Conservation (phyloP, 1,284 basidiomycete genomes). For the Coriolopsis trogii region DNA sequence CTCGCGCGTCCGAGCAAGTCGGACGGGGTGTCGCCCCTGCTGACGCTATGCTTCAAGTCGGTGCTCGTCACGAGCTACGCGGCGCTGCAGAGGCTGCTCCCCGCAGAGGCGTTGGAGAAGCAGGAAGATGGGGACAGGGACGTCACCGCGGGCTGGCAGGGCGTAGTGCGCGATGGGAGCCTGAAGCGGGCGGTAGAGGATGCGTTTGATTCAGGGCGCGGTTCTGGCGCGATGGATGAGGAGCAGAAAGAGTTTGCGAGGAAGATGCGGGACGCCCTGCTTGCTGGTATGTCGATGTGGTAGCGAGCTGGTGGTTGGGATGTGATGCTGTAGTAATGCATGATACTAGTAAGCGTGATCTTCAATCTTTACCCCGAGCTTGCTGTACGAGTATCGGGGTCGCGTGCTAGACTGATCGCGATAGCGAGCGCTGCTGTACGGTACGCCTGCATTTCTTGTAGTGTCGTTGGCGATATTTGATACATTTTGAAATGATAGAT, state of each 20-base stretch:
- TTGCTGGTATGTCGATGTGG: conserved; percentile 22
- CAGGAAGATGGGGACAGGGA: no score
- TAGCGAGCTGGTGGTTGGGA: background rate
- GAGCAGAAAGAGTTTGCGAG: conserved; percentile 16
- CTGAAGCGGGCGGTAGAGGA: conserved; percentile 37
- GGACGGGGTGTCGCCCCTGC: conserved; percentile 15
- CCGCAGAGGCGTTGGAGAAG: no score
- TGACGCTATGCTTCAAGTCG: conserved; percentile 42
- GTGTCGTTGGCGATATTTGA: no score
- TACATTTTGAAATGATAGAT: no score
- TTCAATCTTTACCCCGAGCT: no score
- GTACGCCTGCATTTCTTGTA: no score
- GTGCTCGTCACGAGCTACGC: conserved; percentile 51
- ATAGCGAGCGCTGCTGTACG: no score
- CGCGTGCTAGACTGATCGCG: no score
- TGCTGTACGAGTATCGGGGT: no score
- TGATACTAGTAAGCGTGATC: no score
- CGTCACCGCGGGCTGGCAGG: conserved; percentile 49
- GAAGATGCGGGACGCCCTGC: conserved; percentile 19
- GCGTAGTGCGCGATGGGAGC: conserved; percentile 37
- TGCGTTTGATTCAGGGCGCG: conserved; percentile 27
- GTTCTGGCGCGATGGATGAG: conserved; percentile 1
- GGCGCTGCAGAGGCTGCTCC: no score
- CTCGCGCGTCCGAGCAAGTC: conserved; percentile 21
- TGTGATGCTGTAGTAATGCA: background rate